Conservation (phyloP, 352 stramenopile genomes). For the Globisporangium takayamanum region DNA sequence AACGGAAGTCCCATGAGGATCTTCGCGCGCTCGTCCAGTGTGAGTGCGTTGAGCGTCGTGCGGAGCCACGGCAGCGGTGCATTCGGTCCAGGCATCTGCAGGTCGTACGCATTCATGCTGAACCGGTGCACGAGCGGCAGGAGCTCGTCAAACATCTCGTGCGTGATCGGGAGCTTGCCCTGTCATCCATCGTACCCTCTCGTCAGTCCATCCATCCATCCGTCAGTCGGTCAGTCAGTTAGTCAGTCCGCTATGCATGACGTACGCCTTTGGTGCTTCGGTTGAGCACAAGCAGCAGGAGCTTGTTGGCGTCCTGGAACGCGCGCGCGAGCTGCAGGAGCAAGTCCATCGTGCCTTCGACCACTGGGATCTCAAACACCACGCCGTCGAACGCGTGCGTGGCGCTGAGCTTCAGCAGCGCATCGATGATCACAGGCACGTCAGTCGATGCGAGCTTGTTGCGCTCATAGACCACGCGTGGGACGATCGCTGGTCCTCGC, state of each 20-base stretch:
- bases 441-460: conserved; percentile 47
- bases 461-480: conserved; percentile 76
- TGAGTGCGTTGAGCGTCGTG: conserved; percentile 45
- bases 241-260: background rate
- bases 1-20: conserved; percentile 73
- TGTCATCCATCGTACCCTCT: conserved; percentile 8
- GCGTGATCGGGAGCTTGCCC: conserved; percentile 44
- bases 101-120: conserved; percentile 82
- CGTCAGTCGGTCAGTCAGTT: too few species aligned
- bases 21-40: conserved; percentile 34
- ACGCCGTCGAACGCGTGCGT: conserved; percentile 58
- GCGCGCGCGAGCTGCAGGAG: conserved; percentile 47
- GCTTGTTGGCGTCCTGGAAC: conserved; percentile 35
- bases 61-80: conserved; percentile 64
- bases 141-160: conserved; percentile 49
- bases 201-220: background rate
- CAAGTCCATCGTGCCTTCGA: conserved; percentile 49
- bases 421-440: conserved; percentile 43
- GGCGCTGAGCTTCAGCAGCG: conserved; percentile 34
- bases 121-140: conserved; percentile 66
- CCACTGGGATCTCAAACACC: conserved; percentile 75
- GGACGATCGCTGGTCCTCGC: conserved; percentile 43
- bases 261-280: conserved; percentile 47
- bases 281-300: conserved; percentile 61
- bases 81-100: conserved; percentile 51